phyloP scores from a whole-genome alignment of 2,329 filamentous ascomycete species.

The Penicillium frequentans region DNA sequence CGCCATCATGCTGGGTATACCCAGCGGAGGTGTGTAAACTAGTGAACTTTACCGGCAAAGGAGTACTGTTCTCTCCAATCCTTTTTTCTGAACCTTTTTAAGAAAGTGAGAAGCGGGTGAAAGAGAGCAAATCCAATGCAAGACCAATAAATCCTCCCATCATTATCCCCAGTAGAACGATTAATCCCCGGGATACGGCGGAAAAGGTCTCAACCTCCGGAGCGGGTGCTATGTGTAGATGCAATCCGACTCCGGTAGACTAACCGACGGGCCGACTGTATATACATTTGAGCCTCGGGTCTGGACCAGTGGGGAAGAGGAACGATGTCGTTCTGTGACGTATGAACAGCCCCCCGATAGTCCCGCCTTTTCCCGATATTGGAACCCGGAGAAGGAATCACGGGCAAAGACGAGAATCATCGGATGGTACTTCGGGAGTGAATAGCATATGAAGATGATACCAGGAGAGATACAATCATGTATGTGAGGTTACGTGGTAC shows the following conservation, averaged over 20 bases:
- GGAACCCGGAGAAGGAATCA: slow-evolving; percentile 12
- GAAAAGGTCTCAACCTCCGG: background rate
- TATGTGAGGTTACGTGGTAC: background rate
- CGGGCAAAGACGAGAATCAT: slow-evolving; percentile 25
- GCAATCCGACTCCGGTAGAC: background rate
- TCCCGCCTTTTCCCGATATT: slow-evolving; percentile 38
- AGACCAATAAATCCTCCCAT: background rate
- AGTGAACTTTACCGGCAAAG: background rate
- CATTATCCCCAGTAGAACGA: background rate
- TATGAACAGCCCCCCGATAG: background rate
- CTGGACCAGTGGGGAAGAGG: background rate
- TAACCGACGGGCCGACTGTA: background rate
- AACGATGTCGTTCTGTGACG: background rate
- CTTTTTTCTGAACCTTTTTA: background rate
- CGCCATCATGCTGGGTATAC: background rate
- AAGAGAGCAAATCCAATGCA: background rate
- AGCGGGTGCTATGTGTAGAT: background rate
- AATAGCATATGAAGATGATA: background rate
- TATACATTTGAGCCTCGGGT: background rate
- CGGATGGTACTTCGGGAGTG: background rate
- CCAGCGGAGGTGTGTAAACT: background rate
- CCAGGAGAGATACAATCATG: background rate
- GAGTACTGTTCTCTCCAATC: background rate
- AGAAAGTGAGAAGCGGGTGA: background rate
- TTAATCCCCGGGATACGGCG: background rate